Evolutionary conservation across 768 basidiomycete genomes (phyloP).

Genomic region (Trametes meyenii): DNA sequence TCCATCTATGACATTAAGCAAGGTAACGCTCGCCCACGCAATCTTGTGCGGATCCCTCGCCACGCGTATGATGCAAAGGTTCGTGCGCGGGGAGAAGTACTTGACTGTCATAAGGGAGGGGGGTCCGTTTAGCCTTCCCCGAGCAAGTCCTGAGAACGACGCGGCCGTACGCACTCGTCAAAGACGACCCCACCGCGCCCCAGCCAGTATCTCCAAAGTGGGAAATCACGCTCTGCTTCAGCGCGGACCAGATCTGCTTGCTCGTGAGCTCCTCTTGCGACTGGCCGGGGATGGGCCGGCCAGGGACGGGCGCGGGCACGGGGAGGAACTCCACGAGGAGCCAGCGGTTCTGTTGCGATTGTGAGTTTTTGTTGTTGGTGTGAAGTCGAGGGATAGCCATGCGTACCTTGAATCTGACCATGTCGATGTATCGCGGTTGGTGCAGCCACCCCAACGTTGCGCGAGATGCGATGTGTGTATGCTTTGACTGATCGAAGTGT

Average conservation of each 20-base stretch:
- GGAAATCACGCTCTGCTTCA: constrained; percentile 66
- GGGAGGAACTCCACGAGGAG: constrained; percentile 82
- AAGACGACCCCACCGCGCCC: constrained; percentile 74
- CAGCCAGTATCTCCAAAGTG: constrained; percentile 88
- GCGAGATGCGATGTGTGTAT: no score
- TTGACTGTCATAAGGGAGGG: constrained; percentile 58
- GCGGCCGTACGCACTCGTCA: constrained; percentile 60
- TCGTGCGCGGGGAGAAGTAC: constrained; percentile 84
- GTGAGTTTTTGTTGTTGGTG: no score
- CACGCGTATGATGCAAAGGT: constrained; percentile 84
- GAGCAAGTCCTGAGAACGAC: background rate
- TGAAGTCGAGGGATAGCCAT: background rate
- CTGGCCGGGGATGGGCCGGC: constrained; percentile 2
- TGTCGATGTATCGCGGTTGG: background rate
- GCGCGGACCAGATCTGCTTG: constrained; percentile 68
- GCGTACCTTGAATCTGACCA: constrained; percentile 15
- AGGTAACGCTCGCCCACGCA: constrained; percentile 78
- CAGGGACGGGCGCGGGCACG: constrained; percentile 25
- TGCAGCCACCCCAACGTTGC: background rate
- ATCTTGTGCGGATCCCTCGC: constrained; percentile 79
- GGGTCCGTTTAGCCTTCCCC: constrained; percentile 2
- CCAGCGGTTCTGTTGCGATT: constrained; percentile 72
- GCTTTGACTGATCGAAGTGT: no score
- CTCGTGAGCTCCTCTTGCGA: constrained; percentile 47
- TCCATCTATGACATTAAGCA: constrained; percentile 66